These are phyloP conservation scores for Neoboletus brunneissimus DNA, from an alignment of 768 basidiomycete species.

Conservation along the genomic window DNA sequence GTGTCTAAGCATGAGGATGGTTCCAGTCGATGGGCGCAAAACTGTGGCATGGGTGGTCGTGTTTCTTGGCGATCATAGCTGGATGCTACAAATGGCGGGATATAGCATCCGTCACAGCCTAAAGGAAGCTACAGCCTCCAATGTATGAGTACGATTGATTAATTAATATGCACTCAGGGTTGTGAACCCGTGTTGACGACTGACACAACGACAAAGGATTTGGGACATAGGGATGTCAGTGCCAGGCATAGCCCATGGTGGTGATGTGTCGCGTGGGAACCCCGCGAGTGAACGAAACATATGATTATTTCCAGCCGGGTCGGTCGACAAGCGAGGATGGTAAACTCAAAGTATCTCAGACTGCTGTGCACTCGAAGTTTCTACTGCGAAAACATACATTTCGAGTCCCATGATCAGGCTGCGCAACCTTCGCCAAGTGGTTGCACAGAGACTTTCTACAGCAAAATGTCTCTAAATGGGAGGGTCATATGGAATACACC, in stretches of 20 bases:
- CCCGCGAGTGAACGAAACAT: not conserved
- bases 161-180: slow-evolving; percentile 21
- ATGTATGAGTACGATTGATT: slow-evolving; percentile 12
- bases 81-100: slow-evolving; percentile 11
- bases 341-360: not conserved
- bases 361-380: slow-evolving; percentile 1
- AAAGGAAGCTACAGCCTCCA: slow-evolving; percentile 10
- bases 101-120: slow-evolving; percentile 16
- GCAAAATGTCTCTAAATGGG: not conserved
- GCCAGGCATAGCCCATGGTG: not conserved
- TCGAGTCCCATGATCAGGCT: not conserved
- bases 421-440: not conserved
- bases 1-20: slow-evolving; percentile 1
- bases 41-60: slow-evolving; percentile 19
- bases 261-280: not conserved
- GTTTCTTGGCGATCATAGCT: slow-evolving; percentile 7
- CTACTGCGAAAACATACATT: slow-evolving; percentile 1
- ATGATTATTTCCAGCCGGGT: not conserved
- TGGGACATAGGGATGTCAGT: not conserved
- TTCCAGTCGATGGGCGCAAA: slow-evolving; percentile 21
- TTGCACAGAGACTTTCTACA: not conserved
- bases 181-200: slow-evolving; percentile 12
- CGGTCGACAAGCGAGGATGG: not conserved
- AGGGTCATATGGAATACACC: not conserved
- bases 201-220: slow-evolving; percentile 1